Evolutionary conservation across 1,284 basidiomycete species (phyloP), one percentile per base, ranked within the genome.

Genomic region (Tilletia walkeri): DNA sequence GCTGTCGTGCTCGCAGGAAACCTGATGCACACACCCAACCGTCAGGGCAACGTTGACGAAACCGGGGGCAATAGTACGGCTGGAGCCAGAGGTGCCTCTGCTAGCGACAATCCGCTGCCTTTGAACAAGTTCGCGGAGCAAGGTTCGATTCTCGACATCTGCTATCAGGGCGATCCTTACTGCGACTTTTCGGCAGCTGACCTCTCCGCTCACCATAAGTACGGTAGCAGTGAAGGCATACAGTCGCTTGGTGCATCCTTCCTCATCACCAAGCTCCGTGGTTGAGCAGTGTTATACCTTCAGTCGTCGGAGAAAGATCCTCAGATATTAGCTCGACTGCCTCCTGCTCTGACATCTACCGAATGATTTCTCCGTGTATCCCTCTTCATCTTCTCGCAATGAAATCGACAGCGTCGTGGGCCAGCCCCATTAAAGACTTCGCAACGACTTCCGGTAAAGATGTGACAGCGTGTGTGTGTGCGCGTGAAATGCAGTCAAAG

Each of bases 1-100:
- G 59, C 59, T 12, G 36, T 63, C 36, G 34, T 63, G 30, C 12
- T 63, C 12, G 59, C 59, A 14, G 59, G 59, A 5, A 63, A 41
- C 36, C 38, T 39, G 3, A 38, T 63, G 34, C 59, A 63, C 59
- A 63, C 59, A 1, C 59, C 59, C 14, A 63, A 63, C 36, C 30
- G 30, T 16, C 38, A 34, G 16, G 59, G 59, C 6, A 63, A 63
- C 34, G 59, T 63, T 10, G 59, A 63, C 36, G 59, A 63, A 34
- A 63, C 6, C 34, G 59, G 59, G 18, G 59, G 59, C 34, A 41
- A 39, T 14, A 18, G 16, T 9, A 63, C 59, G 16, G 30, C n/a
- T 34, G 7, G 24, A 5, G 56, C 56, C 7, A 18, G 20, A 18
- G 59, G 59, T 4, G 12, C 30, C 30, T 63, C 59, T 5, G 12